Percentiles rank a stretch among this genome's conserved stretches.
These are phyloP conservation scores for Alloteropsis angusta DNA, from an alignment of 202 grass and related monocot species.

Conservation along the genomic window DNA sequence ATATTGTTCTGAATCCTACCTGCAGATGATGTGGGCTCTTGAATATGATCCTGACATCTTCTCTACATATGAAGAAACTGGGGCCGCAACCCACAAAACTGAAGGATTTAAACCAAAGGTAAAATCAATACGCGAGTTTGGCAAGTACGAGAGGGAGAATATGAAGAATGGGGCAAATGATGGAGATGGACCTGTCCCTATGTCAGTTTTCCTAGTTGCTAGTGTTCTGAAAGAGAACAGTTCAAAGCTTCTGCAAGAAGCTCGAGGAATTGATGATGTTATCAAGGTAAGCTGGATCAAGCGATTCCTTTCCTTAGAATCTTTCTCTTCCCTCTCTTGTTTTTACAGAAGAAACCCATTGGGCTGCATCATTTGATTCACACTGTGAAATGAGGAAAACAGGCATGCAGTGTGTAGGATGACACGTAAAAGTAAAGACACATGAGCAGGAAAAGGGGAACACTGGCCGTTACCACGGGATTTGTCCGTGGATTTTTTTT, in stretches of 20 bases:
- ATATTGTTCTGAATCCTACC: not conserved
- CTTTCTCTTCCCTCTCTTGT: not conserved
- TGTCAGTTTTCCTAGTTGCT: slow-evolving; percentile 89
- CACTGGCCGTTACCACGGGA: not conserved
- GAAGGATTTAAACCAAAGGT: slow-evolving; percentile 46
- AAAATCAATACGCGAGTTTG: slow-evolving; percentile 64
- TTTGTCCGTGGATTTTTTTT: not conserved
- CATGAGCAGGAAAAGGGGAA: not conserved
- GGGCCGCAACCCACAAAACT: slow-evolving; percentile 19
- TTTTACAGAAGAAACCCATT: not conserved
- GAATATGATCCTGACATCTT: slow-evolving; percentile 89
- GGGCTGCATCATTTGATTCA: not conserved
- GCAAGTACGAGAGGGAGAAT: slow-evolving; percentile 87
- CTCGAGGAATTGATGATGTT: slow-evolving; percentile 78
- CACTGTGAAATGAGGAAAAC: not conserved
- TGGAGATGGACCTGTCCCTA: slow-evolving; percentile 67
- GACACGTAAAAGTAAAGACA: not conserved
- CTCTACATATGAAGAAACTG: slow-evolving; percentile 38
- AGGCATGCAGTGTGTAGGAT: not conserved
- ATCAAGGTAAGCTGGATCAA: slow-evolving; percentile 53
- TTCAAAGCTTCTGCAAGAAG: slow-evolving; percentile 64
- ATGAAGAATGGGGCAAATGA: slow-evolving; percentile 45
- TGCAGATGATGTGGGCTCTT: slow-evolving; percentile 96
- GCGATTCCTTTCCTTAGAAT: not conserved
- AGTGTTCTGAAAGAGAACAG: slow-evolving; percentile 93